Evolutionary conservation across 1,284 basidiomycete genomes (phyloP), one percentile per base, ranked within the genome.

Genomic region (Austroboletus rostrupii): DNA sequence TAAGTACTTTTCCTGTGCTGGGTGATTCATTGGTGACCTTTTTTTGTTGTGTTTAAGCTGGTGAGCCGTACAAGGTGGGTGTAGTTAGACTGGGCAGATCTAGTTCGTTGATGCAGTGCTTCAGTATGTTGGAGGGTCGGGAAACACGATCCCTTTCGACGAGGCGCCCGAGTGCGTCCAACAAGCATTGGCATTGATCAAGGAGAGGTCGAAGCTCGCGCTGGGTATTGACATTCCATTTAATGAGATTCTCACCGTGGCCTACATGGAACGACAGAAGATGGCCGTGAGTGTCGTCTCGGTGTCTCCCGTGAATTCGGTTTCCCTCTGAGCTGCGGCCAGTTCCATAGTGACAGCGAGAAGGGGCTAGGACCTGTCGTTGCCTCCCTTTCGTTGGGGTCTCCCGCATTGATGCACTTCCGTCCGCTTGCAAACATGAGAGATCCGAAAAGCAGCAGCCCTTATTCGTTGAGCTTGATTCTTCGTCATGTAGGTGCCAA

Each of bases 301-400:
- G 23, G 31, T 17, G 23, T 26, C 23, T 26, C 23, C 23, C 13
- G 10, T 23, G 21, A 41, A 20, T 4, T 26, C 17, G 12, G 38
- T 26, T 4, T 12, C n/a, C 11, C 21, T 48, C 43, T 57, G 38
- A 55, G 43, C n/a, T 52, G 32, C 40, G 31, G 12, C 16, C 46
- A 87, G 86, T 90, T 86, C 61, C 88, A 90, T 57, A 88, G 83
- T 54, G 87, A 90, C 56, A 77, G 76, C 48, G 87, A 90, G 69
- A 69, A 69, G 9, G 88, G 86, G 4, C 67, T 90, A 8, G 88
- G 87, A 1, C 81, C 84, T 5, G 57, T 78, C 5, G 80, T 90
- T 3, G 87, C 87, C 4, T 85, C 87, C 5, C 66, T 90, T 37
- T 88, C 86, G 0, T 65, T 90, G 12, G 87, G 87, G 14, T 78